Evolutionary conservation across 2,329 filamentous ascomycete species (phyloP), one percentile per base, ranked within the genome.

Genomic region (Leptographium lundbergii): DNA sequence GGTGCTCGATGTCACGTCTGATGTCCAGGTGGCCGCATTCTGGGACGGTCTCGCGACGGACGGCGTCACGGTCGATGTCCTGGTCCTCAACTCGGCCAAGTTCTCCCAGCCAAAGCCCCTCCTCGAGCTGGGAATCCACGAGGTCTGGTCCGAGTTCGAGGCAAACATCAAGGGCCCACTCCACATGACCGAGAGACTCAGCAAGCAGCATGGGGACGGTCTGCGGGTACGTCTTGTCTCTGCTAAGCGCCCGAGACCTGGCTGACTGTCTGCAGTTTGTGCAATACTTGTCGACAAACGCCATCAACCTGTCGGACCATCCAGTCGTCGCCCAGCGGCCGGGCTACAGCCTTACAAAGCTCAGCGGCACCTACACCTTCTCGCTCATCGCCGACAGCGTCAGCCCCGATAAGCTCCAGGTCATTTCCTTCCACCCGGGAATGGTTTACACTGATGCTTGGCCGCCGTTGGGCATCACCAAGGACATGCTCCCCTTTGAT

Each of bases 81-180:
- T 73, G 4, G 66, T 72, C 2, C 65, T 72, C 29, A 73, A 71
- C 53, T 69, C 69, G 0, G 66, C 66, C 24, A 42, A 25, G 3
- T 52, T 60, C 17, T 6, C 54, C 9, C 22, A 48, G 19, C 11
- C 32, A 7, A 19, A 45, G 14, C 24, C 58, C 13, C 54, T 66
- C 10, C 27, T 63, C 11, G 60, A 63, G 9, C 22, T 63, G 17
- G 63, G 62, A 22, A 57, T 57, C 11, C 57, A 61, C 4, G 48
- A 61, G 9, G 48, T 64, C 17, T 65, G 63, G 64, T 52, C 29
- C 17, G 51, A 59, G 32, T 62, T 63, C 36, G 61, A 63, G 29
- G 58, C 57, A 57, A 66, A 67, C 57, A 61, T 67, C 50, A 55
- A 57, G 34, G 63, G 56, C 19, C 60, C 62, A 22, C 56, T 65